Evolutionary conservation across 1,284 basidiomycete genomes (phyloP), one percentile per base, ranked within the genome.

Genomic region (Ustilago curta): DNA sequence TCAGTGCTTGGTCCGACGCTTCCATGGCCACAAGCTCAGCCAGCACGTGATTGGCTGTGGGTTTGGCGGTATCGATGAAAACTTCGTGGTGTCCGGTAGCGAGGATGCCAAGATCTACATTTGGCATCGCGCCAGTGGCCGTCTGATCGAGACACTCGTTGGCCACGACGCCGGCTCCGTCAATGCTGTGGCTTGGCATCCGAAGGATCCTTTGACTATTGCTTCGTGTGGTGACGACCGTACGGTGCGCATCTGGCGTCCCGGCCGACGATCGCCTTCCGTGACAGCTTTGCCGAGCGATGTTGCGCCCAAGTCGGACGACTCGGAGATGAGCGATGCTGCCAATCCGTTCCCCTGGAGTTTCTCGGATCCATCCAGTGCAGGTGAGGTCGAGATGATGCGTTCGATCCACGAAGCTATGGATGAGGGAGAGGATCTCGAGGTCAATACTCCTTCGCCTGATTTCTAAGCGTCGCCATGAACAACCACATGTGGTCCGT

Each of bases 121-220:
- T 23, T 99, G 96, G 95, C 93, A 98, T 85, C 91, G 92, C 55
- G 91, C 93, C 77, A 91, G 91, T 4, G 92, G 92, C 0, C 87
- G 89, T 0, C 88, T 95, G 45, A 88, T 99, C 27, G 93, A 97
- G 85, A 89, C 91, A 25, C 88, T 98, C 1, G 85, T 88, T 1
- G 96, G 95, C 0, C 97, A 99, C 80, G 91, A 91, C 16, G 85
- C 86, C 53, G 94, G 94, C 40, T 92, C 91, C 64, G 95, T 99
- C 67, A 99, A 98, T 85, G 91, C 92, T 19, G 95, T 99, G 11
- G 92, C 94, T 16, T 99, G 97, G 97, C 96, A 97, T 85, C 94
- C 94, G 0, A 81, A 84, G 25, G 88, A 88, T 67, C 91, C 93
- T 70, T 89, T 91, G 77, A 93, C 98, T 89, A 96, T 99, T 86